Percentiles rank a stretch among this genome's conserved stretches.
Evolutionary conservation across 2,329 filamentous ascomycete species (phyloP).

Genomic region (Apiospora phragmitis): DNA sequence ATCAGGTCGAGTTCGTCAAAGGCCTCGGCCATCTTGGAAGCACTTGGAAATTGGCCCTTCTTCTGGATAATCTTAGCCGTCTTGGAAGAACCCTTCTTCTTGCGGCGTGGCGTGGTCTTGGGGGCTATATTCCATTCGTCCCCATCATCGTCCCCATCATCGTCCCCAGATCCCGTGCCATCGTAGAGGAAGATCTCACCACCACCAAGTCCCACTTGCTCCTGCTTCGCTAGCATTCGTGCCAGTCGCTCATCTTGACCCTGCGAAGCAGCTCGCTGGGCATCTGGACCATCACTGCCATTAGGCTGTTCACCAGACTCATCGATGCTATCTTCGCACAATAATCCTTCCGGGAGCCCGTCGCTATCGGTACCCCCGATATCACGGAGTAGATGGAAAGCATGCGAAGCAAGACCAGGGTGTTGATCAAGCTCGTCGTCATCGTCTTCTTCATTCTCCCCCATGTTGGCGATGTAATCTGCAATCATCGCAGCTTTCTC

Average conservation of each 20-base stretch:
- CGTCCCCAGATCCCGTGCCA: slow-evolving; percentile 41
- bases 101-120: slow-evolving; percentile 25
- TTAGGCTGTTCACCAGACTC: slow-evolving; percentile 30
- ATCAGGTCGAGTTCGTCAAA: slow-evolving; percentile 79
- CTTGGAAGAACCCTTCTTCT: slow-evolving; percentile 28
- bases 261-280: slow-evolving; percentile 26
- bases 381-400: slow-evolving; percentile 36
- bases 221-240: slow-evolving; percentile 59
- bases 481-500: slow-evolving; percentile 60
- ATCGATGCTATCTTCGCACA: slow-evolving; percentile 38
- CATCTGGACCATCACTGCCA: slow-evolving; percentile 39
- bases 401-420: slow-evolving; percentile 22
- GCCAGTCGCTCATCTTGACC: slow-evolving; percentile 64
- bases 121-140: slow-evolving; percentile 26
- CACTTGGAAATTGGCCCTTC: slow-evolving; percentile 38
- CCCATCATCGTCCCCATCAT: slow-evolving; percentile 33
- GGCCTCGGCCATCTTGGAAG: slow-evolving; percentile 44
- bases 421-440: slow-evolving; percentile 25
- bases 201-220: slow-evolving; percentile 61
- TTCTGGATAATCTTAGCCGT: slow-evolving; percentile 26
- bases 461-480: slow-evolving; percentile 72
- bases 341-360: slow-evolving; percentile 27
- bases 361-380: slow-evolving; percentile 46
- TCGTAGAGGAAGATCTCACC: slow-evolving; percentile 60
- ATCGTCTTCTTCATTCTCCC: slow-evolving; percentile 30